These are phyloP conservation scores for Malassezia equina DNA, from an alignment of 1,284 basidiomycete species.

Conservation along the genomic window DNA sequence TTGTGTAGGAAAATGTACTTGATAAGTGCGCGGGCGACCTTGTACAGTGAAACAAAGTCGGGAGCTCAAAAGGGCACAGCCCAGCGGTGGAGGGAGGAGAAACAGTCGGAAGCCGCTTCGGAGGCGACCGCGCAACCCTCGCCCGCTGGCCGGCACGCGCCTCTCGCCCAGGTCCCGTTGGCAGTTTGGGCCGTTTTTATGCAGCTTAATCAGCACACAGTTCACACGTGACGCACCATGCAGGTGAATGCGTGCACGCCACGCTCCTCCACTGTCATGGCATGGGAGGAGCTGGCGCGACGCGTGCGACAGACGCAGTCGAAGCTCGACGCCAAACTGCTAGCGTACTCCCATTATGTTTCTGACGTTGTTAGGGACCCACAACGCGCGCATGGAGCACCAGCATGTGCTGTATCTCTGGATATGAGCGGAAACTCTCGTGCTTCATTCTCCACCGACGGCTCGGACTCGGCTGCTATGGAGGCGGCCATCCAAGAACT, in stretches of 20 bases:
- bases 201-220: neutral
- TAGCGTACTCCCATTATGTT: conserved; percentile 10
- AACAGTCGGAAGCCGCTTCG: neutral
- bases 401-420: neutral
- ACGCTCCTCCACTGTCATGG: conserved; percentile 4
- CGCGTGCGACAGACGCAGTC: conserved; percentile 14
- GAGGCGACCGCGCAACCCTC: neutral
- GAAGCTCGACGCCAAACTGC: conserved; percentile 12
- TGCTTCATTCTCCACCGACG: neutral
- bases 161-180: neutral
- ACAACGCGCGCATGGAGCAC: neutral
- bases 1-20: neutral
- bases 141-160: neutral
- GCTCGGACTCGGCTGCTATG: conserved; percentile 25
- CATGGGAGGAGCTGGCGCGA: conserved; percentile 14
- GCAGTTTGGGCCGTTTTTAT: neutral
- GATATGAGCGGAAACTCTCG: conserved; percentile 9
- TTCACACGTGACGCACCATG: neutral
- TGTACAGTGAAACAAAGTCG: neutral
- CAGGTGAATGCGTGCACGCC: neutral
- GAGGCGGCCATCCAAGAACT: conserved; percentile 77
- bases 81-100: neutral
- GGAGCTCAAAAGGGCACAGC: neutral
- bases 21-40: neutral
- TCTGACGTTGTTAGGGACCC: neutral